Base-by-base conservation (phyloP, 75 land plant genomes). In the Azolla pinnata region DNA sequence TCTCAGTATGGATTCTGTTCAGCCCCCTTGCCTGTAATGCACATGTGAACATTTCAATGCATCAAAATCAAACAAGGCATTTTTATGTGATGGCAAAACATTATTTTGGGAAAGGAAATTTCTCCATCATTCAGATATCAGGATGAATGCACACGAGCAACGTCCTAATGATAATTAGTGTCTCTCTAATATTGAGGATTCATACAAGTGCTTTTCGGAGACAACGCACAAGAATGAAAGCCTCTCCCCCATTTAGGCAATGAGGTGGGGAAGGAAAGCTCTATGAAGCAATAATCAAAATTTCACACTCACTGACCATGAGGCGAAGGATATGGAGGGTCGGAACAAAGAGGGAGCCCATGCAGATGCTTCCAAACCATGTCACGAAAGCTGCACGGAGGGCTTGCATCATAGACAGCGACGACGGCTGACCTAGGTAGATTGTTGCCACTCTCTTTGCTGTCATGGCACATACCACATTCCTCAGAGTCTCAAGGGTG, bases 301-400 rank as follows among this genome's bases (percentile, higher is more conserved):
- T 0, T 9, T 30, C 30, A 14, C 0, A 54, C 8, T 59, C 76
- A 25, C 81, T 59, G 25, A 85, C 87, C 26, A 64, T 51, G 1
- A 69, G 69, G n/a, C 77, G 67, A 1, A 85, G 42, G 51, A 65
- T 33, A 5, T 61, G 69, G 1, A 85, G 32, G 16, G 69, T 29
- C 14, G 95, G 90, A 3, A 70, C 77, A 28, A 78, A 8, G 2
- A 63, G 31, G 0, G 95, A 81, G 16, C 86, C 89, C 18, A 82
- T 30, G 53, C 78, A 75, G 12, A 78, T 58, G 49, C 77, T 78
- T 18, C 95, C 95, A 24, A 82, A 55, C 24, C 68, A 69, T 1
- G 57, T 34, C 1, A 35, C 60, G 26, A 72, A 19, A 12, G 83
- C 75, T n/a, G 67, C 56, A 4, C 35, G 52, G 44, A 82, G 48